Base-by-base conservation (phyloP, 345 rosid genomes). In the Arabidopsis thaliana region DNA sequence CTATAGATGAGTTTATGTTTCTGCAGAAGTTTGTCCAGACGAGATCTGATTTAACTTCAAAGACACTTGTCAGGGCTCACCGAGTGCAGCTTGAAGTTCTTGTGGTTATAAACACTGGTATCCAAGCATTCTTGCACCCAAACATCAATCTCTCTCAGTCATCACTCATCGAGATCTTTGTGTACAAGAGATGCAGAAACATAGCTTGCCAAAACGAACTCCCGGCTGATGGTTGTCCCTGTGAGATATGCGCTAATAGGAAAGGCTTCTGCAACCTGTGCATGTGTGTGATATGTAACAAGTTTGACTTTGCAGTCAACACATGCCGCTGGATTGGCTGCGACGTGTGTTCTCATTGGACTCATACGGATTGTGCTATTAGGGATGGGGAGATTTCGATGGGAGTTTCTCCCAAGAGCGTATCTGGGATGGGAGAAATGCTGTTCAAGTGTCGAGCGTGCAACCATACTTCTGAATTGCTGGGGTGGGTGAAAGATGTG, bases 251-350 rank as follows among this genome's bases (percentile, higher is more conserved):
- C 69, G 34, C 88, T 7, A 85, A 82, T 64, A 89, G 89, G 79
- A 96, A 85, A 41, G 98, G 99, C 67, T 95, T 95, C 86, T 95
- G 99, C 82, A 90, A 92, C 79, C 91, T 89, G 48, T 95, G 99
- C 86, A 92, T 90, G 98, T 92, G 99, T 74, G 96, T 92, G 52
- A 90, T 95, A 74, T 92, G 99, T 81, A 89, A 83, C 86, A 95
- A 92, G 88, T 95, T 95, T 46, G 98, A 95, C 80, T 92, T 95
- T 82, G 96, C 88, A 50, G 97, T 90, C 67, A 92, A 95, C 77
- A 90, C 99, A 4, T 92, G 97, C 78, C 97, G 98, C 67, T 95
- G 99, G 99, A 83, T 95, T 25, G 98, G 99, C n/a, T 95, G 99
- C 1, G 99, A 92, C 37, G 74, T 95, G 77, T 95, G 97, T 69